Base-by-base conservation (phyloP, 371 early-diverging fungal species). In the Lichtheimia corymbifera region DNA sequence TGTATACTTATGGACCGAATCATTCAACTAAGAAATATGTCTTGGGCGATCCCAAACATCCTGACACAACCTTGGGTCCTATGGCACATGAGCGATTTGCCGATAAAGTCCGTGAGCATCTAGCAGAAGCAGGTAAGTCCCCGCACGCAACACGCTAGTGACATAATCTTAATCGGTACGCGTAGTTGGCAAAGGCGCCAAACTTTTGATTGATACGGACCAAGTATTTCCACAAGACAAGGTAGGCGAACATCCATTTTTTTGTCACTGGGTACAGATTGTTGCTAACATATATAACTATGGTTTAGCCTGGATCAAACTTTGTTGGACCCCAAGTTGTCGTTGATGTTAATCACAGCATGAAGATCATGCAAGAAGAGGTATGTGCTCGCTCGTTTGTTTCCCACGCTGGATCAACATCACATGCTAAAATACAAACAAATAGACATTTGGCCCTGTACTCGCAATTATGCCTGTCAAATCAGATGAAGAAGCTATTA, bases 281-380 rank as follows among this genome's bases (percentile, higher is more conserved):
- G 6, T 14, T 22, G 41, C 24, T 5, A 28, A 3, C 7, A 1
- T 28, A 14, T 2, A n/a, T 22, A 27, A 11, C 22, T n/a, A 15
- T 64, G 4, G 9, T 35, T 6, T 27, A 80, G 81, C 70, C 66
- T 17, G 85, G 84, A 17, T 86, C 88, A 0, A 83, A 85, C 5
- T 92, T 84, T 70, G 82, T 94, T 53, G 88, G 86, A 1, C 95
- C 95, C 13, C 91, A 91, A 58, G 82, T 93, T 5, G 69, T 94
- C 20, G 79, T 85, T 13, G 69, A 92, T 61, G 91, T 92, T 2
- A 79, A 85, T 55, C 91, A 93, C 61, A 61, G 68, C 35, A 93
- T 93, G 93, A 73, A 70, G 11, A 76, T 93, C 25, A 91, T 92
- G 93, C 87, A 67, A 17, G 93, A 93, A 62, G 95, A 95, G 72